Percentiles rank a stretch among this genome's conserved stretches.
Conservation (phyloP, 805 yeast species). For the Saccharomycopsis lassenensis region DNA sequence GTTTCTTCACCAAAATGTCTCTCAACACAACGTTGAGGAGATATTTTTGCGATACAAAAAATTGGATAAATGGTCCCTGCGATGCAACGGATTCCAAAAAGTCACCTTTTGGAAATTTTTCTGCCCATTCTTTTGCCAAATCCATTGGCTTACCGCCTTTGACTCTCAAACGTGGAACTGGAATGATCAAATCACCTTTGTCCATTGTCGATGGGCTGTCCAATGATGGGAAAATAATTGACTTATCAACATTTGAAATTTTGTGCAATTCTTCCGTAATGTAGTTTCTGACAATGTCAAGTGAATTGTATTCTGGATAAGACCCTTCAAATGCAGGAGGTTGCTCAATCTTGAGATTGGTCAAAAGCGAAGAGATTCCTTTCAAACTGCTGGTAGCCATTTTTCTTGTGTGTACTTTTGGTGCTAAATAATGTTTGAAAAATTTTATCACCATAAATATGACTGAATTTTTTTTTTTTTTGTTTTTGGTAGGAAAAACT, state of each 20-base stretch:
- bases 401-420: too few species aligned
- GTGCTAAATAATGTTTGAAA: too few species aligned
- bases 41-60: constrained; percentile 60
- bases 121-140: constrained; percentile 68
- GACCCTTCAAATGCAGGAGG: constrained; percentile 48
- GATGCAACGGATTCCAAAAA: constrained; percentile 63
- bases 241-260: constrained; percentile 60
- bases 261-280: constrained; percentile 68
- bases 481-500: too few species aligned
- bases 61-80: constrained; percentile 86
- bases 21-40: constrained; percentile 60
- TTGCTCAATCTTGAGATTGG: constrained; percentile 15
- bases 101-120: constrained; percentile 60
- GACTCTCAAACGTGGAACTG: constrained; percentile 85
- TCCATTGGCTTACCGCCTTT: constrained; percentile 71
- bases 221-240: constrained; percentile 68
- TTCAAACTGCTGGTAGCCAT: too few species aligned
- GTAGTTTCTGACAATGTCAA: constrained; percentile 83
- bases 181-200: constrained; percentile 86
- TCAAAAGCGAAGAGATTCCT: too few species aligned
- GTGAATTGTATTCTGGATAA: constrained; percentile 66
- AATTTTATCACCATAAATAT: too few species aligned
- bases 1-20: constrained; percentile 50
- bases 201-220: constrained; percentile 82
- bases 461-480: too few species aligned